Conservation (phyloP, 108 stramenopile genomes). For the Discostella pseudostelligera region DNA sequence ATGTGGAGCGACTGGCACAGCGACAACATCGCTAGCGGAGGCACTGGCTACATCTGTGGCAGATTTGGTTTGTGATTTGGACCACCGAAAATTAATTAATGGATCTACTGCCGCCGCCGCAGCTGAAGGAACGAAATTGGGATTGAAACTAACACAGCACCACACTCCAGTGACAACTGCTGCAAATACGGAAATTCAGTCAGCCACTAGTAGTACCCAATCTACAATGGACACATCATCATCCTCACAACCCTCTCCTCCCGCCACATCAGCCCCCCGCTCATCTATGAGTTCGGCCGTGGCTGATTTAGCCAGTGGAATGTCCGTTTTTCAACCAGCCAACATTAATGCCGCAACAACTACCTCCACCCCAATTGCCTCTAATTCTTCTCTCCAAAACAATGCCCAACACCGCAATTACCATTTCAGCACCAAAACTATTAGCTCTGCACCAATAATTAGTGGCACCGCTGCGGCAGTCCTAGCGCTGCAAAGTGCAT, state of each 20-base stretch:
- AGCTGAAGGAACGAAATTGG: background rate
- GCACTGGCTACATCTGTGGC: conserved; percentile 36
- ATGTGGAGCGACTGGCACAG: background rate
- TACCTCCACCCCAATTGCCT: background rate
- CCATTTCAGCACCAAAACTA: background rate
- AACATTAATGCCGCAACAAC: too few relatives aligned
- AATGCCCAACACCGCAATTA: background rate
- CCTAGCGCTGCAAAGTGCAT: conserved; percentile 27
- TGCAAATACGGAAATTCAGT: background rate
- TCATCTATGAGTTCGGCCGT: conserved; percentile 24
- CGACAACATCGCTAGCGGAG: conserved; percentile 23
- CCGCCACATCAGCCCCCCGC: conserved; percentile 3
- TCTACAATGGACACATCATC: background rate
- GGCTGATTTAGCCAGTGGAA: conserved; percentile 20
- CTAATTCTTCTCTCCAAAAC: background rate
- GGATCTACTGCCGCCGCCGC: background rate
- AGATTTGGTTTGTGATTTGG: conserved; percentile 15
- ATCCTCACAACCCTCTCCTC: background rate
- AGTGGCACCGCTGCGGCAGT: conserved; percentile 33
- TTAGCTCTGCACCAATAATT: conserved; percentile 31
- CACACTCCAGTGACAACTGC: too few relatives aligned
- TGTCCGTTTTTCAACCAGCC: conserved; percentile 11
- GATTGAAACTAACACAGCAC: background rate
- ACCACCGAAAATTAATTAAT: background rate
- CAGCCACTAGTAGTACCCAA: background rate